Base-by-base conservation (phyloP, 805 yeast genomes). In the Sugiyamaella valdiviana region DNA sequence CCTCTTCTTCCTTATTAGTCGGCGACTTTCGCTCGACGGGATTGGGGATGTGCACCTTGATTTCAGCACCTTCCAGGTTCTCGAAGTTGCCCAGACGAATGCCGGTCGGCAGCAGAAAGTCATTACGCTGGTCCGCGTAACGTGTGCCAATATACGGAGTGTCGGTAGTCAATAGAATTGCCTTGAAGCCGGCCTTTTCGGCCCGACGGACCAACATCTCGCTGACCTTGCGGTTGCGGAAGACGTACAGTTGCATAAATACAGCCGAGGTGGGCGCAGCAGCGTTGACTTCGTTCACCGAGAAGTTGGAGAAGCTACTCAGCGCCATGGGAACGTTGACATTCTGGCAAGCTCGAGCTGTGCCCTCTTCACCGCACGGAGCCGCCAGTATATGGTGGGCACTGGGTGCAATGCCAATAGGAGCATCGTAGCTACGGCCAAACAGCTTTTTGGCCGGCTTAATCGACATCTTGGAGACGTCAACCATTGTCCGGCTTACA, bases 101-200 rank as follows among this genome's bases (percentile, higher is more conserved):
- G 21, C 58, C 61, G 3, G 57, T 41, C 2, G 65, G 66, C 22
- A 62, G 51, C 35, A 45, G 45, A 49, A 61, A 61, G 39, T 61
- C 45, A 51, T 61, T 61, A 21, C 56, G 47, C 23, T 44, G 62
- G 48, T 76, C 80, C 46, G 75, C 70, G 54, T 75, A 79, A 42
- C 83, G 64, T 39, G 74, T 66, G 1, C 83, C 83, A 45, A 78
- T 62, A 46, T 69, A 72, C 0, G 80, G 78, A 23, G 78, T 70
- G 57, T 78, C 83, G n/a, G 77, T 80, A 3, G 82, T 78, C 50
- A 78, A 69, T 53, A 76, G 72, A 3, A 78, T 52, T 0, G 74
- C 80, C 57, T 73, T 61, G 55, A 50, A 62, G 9, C 66, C 66
- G 9, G 63, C 62, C 50, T 57, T 55, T 41, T 62, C 66, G 20